A percentile compares a stretch with the other conserved stretches of the same genome.
Evolutionary conservation across 2,329 filamentous ascomycete genomes (phyloP).

Genomic region (Apiospora malaysiana): DNA sequence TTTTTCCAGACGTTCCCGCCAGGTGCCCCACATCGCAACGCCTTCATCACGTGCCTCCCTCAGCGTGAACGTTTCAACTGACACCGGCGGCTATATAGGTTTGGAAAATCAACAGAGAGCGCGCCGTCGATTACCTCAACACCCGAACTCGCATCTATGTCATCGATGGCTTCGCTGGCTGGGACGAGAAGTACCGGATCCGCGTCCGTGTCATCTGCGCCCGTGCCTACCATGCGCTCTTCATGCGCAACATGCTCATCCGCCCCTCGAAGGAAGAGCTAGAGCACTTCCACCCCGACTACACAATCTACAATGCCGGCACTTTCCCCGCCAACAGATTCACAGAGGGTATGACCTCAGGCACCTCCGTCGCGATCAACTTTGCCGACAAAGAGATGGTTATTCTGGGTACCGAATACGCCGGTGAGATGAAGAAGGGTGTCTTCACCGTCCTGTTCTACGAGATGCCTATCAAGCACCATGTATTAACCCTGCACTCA

Average conservation of each 20-base stretch:
- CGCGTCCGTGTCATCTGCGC: conserved; percentile 97
- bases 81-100: conserved; percentile 64
- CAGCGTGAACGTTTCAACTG: neutral
- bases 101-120: conserved; percentile 99
- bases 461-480: conserved; percentile 99
- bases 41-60: neutral
- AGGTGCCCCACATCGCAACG: neutral
- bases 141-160: conserved; percentile 99
- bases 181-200: conserved; percentile 98
- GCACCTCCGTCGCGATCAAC: conserved; percentile 98
- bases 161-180: conserved; percentile 94
- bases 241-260: conserved; percentile 99
- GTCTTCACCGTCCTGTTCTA: conserved; percentile 99
- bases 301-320: conserved; percentile 99
- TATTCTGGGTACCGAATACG: conserved; percentile 98
- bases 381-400: conserved; percentile 99
- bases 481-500: conserved; percentile 96
- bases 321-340: conserved; percentile 98
- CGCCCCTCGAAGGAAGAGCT: conserved; percentile 89
- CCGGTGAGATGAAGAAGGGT: conserved; percentile 97
- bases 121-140: conserved; percentile 98
- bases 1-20: neutral
- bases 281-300: conserved; percentile 97
- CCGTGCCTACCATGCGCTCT: conserved; percentile 98
- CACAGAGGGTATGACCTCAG: conserved; percentile 98